Evolutionary conservation across 139 green algal genomes (phyloP).

Genomic region (Mesotaenium endlicherianum): DNA sequence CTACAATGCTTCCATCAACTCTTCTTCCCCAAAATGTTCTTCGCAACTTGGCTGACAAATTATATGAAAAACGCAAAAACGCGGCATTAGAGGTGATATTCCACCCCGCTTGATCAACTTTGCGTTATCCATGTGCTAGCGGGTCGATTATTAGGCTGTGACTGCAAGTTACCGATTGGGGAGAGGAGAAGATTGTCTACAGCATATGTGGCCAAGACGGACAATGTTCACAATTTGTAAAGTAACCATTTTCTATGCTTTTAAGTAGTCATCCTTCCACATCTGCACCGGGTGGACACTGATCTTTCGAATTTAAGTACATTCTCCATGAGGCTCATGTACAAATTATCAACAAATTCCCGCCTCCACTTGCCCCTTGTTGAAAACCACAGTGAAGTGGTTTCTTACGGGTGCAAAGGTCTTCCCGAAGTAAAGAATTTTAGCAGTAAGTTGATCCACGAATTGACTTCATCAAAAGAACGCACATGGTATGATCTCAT

Average conservation of each 20-base stretch:
- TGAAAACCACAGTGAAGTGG: too few relatives aligned
- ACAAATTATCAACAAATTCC: too few relatives aligned
- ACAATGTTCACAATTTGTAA: background rate
- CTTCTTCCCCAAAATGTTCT: constrained; percentile 32
- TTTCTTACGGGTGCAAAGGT: too few relatives aligned
- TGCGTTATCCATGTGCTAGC: background rate
- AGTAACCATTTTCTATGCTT: background rate
- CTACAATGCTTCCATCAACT: background rate
- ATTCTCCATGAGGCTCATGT: too few relatives aligned
- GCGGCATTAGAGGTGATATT: constrained; percentile 67
- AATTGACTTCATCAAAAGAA: too few relatives aligned
- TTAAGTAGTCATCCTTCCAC: background rate
- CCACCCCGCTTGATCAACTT: background rate
- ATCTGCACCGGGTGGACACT: too few relatives aligned
- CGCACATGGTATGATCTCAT: too few relatives aligned
- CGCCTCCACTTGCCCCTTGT: too few relatives aligned
- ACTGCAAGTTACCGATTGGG: background rate
- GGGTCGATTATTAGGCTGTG: background rate
- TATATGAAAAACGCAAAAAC: constrained; percentile 90
- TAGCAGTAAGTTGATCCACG: too few relatives aligned
- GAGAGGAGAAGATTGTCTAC: background rate
- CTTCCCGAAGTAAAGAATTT: too few relatives aligned
- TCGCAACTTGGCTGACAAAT: constrained; percentile 62
- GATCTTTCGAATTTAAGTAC: too few relatives aligned
- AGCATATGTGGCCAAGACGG: background rate